Evolutionary conservation across 2,329 filamentous ascomycete genomes (phyloP).

Genomic region (Penicillium italicum): DNA sequence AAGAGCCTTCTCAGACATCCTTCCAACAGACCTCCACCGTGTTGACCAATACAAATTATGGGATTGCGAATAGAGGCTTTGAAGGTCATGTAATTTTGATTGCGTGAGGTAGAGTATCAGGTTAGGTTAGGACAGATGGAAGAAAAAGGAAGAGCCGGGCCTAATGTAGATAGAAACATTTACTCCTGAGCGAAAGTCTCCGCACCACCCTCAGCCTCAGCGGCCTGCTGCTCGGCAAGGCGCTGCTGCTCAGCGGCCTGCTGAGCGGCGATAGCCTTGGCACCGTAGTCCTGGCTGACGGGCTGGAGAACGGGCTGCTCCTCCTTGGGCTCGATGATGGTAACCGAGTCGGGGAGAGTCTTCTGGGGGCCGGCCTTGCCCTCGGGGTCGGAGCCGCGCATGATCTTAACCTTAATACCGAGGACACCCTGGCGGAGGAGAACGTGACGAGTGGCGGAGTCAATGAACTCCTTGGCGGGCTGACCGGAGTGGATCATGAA

Average conservation of each 20-base stretch:
- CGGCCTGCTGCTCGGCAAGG: conserved; percentile 56
- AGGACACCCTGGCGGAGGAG: conserved; percentile 99
- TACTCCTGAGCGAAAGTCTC: conserved; percentile 49
- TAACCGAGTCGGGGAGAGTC: conserved; percentile 95
- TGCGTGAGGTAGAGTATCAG: conserved; percentile 36
- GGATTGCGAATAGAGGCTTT: conserved; percentile 6
- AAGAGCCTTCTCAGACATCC: background rate
- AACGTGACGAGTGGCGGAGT: conserved; percentile 96
- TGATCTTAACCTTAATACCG: conserved; percentile 99
- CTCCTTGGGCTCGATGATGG: conserved; percentile 99
- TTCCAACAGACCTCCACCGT: background rate
- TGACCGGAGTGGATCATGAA: conserved; percentile 99
- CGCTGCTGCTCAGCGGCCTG: conserved; percentile 54
- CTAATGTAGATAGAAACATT: conserved; percentile 31
- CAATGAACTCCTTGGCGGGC: conserved; percentile 99
- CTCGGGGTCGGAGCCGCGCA: conserved; percentile 98
- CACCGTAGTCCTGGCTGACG: conserved; percentile 97
- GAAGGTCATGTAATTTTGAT: conserved; percentile 36
- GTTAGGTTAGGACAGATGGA: conserved; percentile 33
- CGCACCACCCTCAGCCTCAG: conserved; percentile 44
- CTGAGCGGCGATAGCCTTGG: conserved; percentile 72
- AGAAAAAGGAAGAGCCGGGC: conserved; percentile 27
- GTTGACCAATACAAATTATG: background rate
- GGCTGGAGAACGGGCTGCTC: conserved; percentile 93
- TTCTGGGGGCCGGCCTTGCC: conserved; percentile 98